Percentiles rank a stretch among this genome's conserved stretches.
phyloP scores from a whole-genome alignment of 306 rosid species.

The Luffa aegyptiaca region DNA sequence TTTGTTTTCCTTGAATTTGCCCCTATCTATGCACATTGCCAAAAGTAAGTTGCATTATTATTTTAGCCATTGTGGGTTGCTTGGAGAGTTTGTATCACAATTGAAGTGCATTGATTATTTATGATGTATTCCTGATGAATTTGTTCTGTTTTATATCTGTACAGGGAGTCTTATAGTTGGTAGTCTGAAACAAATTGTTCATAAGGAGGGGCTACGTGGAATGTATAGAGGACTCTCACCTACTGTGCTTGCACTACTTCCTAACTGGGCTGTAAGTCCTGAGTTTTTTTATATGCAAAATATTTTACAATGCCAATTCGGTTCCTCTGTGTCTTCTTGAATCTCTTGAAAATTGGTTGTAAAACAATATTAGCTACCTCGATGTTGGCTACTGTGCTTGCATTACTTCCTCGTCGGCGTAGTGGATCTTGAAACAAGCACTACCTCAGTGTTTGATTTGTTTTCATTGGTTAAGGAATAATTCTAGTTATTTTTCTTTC shows the following conservation, averaged over 20 bases:
- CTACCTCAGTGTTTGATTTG: neutral
- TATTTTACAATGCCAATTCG: neutral
- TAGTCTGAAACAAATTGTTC: constrained; percentile 64
- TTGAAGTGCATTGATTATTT: neutral
- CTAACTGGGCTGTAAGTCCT: constrained; percentile 86
- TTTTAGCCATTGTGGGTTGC: neutral
- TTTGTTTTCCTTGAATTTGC: neutral
- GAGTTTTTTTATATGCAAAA: neutral
- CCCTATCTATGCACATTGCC: neutral
- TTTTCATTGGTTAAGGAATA: neutral
- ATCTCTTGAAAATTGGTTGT: neutral
- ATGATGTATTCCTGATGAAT: neutral
- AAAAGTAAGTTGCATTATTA: neutral
- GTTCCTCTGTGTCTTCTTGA: neutral
- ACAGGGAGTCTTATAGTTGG: constrained; percentile 67
- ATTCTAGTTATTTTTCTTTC: neutral
- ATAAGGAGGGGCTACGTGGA: constrained; percentile 80
- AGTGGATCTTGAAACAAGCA: neutral
- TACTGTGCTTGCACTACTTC: constrained; percentile 74
- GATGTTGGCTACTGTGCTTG: neutral
- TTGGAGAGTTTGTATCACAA: neutral
- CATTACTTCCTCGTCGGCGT: neutral
- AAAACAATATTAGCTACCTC: neutral
- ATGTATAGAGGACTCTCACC: constrained; percentile 90
- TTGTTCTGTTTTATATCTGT: neutral